A percentile compares a stretch with the other conserved stretches of the same genome.
These are phyloP conservation scores for Teratosphaeria gauchensis DNA, from an alignment of 2,329 filamentous ascomycete genomes.

Conservation along the genomic window DNA sequence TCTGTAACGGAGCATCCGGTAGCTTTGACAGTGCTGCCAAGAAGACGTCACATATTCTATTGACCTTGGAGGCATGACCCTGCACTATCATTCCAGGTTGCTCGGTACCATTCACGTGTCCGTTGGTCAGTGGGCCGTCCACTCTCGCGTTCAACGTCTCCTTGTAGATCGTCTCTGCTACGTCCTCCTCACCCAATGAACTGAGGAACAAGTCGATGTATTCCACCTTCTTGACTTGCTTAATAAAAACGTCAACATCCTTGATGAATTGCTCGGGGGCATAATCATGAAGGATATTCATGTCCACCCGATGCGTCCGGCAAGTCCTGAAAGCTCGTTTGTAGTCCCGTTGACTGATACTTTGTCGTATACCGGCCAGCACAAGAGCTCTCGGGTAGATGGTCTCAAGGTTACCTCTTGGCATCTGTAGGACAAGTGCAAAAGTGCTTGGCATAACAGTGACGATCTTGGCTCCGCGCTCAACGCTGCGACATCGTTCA, in stretches of 20 bases:
- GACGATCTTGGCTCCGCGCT: conserved; percentile 77
- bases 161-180: conserved; percentile 85
- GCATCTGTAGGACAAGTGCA: conserved; percentile 85
- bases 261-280: conserved; percentile 75
- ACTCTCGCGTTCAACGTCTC: conserved; percentile 47
- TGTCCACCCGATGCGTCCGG: conserved; percentile 86
- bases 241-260: conserved; percentile 66
- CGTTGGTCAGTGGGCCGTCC: conserved; percentile 9
- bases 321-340: conserved; percentile 76
- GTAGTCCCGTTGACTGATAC: conserved; percentile 74
- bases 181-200: conserved; percentile 62
- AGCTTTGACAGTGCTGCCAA: conserved; percentile 55
- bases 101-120: neutral
- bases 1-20: conserved; percentile 64
- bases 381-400: conserved; percentile 91
- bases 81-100: neutral
- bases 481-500: conserved; percentile 83
- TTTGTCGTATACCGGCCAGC: conserved; percentile 73
- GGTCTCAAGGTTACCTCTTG: conserved; percentile 88
- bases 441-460: conserved; percentile 84
- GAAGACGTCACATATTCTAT: conserved; percentile 78
- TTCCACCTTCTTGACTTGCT: conserved; percentile 71
- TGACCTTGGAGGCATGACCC: conserved; percentile 56
- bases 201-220: conserved; percentile 79
- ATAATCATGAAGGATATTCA: conserved; percentile 96